These are phyloP conservation scores for Rhododendron simsii DNA, from an alignment of 148 eudicot species.

Conservation along the genomic window DNA sequence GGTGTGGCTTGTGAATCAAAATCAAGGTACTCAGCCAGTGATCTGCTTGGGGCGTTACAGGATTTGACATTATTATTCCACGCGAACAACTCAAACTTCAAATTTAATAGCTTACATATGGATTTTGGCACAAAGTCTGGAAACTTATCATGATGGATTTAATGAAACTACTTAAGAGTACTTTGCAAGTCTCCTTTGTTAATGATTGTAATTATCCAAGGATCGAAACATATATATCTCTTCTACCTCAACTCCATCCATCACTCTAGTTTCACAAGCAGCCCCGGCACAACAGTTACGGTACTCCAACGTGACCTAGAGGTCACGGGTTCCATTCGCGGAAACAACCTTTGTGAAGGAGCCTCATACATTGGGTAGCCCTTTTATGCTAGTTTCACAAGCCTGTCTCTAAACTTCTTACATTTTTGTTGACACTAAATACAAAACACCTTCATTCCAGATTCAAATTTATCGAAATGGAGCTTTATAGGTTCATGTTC, in stretches of 20 bases:
- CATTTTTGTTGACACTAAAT: neutral
- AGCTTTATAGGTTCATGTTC: neutral
- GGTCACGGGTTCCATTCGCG: neutral
- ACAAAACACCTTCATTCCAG: neutral
- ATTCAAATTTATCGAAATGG: neutral
- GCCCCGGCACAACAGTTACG: neutral
- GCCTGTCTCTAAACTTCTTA: neutral
- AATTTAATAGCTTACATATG: neutral
- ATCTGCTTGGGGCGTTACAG: too few species aligned
- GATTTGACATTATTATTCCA: neutral
- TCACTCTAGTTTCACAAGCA: neutral
- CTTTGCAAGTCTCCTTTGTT: neutral
- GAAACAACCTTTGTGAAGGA: neutral
- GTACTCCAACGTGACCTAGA: neutral
- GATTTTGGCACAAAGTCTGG: neutral
- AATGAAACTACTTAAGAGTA: neutral
- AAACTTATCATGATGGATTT: neutral
- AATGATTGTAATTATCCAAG: neutral
- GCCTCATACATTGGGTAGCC: neutral
- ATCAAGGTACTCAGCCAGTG: too few species aligned
- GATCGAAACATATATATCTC: neutral
- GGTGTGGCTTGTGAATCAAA: too few species aligned
- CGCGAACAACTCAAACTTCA: neutral
- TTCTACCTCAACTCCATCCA: neutral
- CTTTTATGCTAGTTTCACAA: neutral